These are phyloP conservation scores for Fusarium pseudonygamai DNA, from an alignment of 2,329 filamentous ascomycete genomes.

Conservation along the genomic window DNA sequence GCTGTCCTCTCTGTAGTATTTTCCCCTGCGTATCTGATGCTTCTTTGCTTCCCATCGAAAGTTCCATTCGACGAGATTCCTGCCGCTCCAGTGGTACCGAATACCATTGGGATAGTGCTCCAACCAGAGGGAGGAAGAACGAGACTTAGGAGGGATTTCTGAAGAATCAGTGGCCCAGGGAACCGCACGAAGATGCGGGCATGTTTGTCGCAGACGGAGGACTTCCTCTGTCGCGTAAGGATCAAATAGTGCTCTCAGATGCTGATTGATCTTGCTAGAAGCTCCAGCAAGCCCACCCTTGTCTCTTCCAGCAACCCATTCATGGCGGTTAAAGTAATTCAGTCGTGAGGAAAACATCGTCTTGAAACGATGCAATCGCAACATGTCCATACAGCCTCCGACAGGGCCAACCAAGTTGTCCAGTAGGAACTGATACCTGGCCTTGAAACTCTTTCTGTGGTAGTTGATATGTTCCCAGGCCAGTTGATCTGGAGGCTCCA, in stretches of 20 bases:
- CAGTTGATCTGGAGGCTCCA: neutral
- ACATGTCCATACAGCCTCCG: constrained; percentile 17
- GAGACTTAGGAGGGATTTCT: neutral
- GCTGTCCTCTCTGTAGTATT: neutral
- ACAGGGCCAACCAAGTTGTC: constrained; percentile 6
- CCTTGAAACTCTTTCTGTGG: neutral
- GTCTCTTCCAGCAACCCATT: neutral
- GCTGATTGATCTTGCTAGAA: neutral
- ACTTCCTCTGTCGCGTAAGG: neutral
- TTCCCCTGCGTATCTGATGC: neutral
- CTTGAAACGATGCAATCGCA: constrained; percentile 23
- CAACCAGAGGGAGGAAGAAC: neutral
- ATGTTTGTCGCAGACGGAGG: neutral
- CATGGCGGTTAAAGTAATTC: neutral
- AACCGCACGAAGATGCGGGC: constrained; percentile 2
- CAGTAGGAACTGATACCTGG: neutral
- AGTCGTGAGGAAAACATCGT: neutral
- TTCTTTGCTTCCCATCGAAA: neutral
- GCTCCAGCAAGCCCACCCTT: neutral
- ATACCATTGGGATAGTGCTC: constrained; percentile 17
- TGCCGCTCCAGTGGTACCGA: neutral
- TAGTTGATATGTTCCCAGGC: constrained; percentile 13
- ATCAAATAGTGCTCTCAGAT: neutral
- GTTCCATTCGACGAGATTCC: neutral
- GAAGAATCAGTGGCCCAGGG: neutral